Percentiles rank a stretch among this genome's conserved stretches.
Conservation (phyloP, 1,284 basidiomycete species). For the Sporisorium graminicola region DNA sequence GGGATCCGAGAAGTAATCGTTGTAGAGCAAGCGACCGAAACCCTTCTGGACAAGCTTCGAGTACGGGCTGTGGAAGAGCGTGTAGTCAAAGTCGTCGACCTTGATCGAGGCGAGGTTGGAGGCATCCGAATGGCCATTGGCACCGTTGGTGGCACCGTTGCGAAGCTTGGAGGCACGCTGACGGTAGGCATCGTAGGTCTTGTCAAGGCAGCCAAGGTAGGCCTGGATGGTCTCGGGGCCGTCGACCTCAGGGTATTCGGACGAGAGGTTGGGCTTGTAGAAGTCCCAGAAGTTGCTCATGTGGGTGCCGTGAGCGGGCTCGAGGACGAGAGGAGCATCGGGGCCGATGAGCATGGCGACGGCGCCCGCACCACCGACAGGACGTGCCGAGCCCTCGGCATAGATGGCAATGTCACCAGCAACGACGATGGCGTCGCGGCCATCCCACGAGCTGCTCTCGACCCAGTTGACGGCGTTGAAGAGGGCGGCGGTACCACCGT, state of each 20-base stretch:
- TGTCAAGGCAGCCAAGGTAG: conserved; percentile 93
- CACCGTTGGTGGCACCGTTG: conserved; percentile 38
- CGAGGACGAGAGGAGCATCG: conserved; percentile 91
- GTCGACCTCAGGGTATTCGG: conserved; percentile 95
- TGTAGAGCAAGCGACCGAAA: conserved; percentile 90
- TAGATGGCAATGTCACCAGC: conserved; percentile 98
- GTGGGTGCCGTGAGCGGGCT: conserved; percentile 95
- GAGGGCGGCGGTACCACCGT: conserved; percentile 96
- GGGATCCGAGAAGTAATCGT: conserved; percentile 90
- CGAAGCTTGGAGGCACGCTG: conserved; percentile 79
- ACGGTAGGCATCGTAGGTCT: conserved; percentile 87
- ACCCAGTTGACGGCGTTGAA: conserved; percentile 96
- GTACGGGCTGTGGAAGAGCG: conserved; percentile 87
- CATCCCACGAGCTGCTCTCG: conserved; percentile 97
- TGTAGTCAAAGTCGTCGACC: conserved; percentile 85
- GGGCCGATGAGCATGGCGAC: conserved; percentile 95
- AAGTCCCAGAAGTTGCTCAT: conserved; percentile 90
- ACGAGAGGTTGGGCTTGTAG: conserved; percentile 69
- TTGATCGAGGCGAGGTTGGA: conserved; percentile 72
- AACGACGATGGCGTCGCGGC: conserved; percentile 96
- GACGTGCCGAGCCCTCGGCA: conserved; percentile 92
- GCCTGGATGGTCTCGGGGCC: conserved; percentile 95
- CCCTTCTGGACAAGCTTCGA: conserved; percentile 99
- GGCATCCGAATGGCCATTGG: conserved; percentile 50
- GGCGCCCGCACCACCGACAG: conserved; percentile 96